Evolutionary conservation across 2,329 filamentous ascomycete genomes (phyloP), one percentile per base, ranked within the genome.

Genomic region (Xylaria sp.): DNA sequence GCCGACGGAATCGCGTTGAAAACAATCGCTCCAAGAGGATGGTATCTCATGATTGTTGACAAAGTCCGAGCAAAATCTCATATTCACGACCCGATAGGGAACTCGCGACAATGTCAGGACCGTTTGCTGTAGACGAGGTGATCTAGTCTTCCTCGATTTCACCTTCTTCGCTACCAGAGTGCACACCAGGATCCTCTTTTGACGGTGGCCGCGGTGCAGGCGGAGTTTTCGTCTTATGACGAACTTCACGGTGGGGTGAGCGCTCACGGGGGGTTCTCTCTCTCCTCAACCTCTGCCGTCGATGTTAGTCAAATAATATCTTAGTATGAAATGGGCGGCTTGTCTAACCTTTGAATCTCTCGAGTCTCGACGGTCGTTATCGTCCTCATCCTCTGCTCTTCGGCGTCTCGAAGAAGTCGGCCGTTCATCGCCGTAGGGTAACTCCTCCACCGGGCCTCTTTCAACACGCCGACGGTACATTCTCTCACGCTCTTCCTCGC

Each of bases 121-220:
- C 57, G 15, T 31, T 11, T 63, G 37, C 53, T 31, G 49, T 53
- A 19, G 47, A 28, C 33, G 52, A 62, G 28, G 19, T n/a, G 31
- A 28, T 47, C 73, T 80, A 87, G 70, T 88, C 86, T 82, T 98
- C 94, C 78, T 97, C 95, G 71, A 99, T 98, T 80, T 99, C 95
- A 55, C 95, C 95, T 78, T 99, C 95, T 79, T 99, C 95, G 73
- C 94, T 97, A 56, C 95, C 95, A 62, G 91, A 94, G 72, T 91
- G 89, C 59, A 93, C 82, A 59, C 83, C 85, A 50, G 83, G 81
- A 54, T 87, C 82, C 67, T 91, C 88, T 63, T 86, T 76, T 2
- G 73, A 60, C 51, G 73, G 70, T 28, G 69, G 73, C 49, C 67
- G 79, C 53, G 75, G 69, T 64, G 68, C 66, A 50, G 81, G 80